Conservation (phyloP, 306 rosid species). For the Inga laurina region DNA sequence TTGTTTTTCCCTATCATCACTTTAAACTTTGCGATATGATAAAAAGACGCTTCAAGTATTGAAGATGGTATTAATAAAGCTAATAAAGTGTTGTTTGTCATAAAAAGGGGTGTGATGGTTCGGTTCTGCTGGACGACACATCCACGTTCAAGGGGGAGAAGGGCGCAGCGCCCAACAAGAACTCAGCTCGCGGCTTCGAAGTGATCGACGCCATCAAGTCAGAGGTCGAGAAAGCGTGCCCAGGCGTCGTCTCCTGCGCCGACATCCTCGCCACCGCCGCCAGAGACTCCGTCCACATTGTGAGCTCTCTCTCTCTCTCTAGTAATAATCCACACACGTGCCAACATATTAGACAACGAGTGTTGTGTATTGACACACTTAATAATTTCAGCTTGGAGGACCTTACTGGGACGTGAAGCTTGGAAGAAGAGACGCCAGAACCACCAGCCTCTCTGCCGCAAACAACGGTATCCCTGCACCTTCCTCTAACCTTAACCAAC, state of each 20-base stretch:
- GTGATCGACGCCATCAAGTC: constrained; percentile 78
- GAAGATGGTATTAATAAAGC: neutral
- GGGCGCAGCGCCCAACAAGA: constrained; percentile 61
- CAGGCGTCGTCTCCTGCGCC: constrained; percentile 80
- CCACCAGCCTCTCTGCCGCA: constrained; percentile 70
- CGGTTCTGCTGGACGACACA: constrained; percentile 78
- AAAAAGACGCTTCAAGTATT: neutral
- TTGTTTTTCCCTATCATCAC: neutral
- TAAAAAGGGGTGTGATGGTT: constrained; percentile 88
- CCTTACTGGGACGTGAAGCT: constrained; percentile 78
- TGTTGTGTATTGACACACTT: neutral
- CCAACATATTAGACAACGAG: neutral
- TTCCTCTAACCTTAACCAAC: constrained; percentile 58
- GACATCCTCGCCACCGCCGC: constrained; percentile 73
- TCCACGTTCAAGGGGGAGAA: constrained; percentile 77
- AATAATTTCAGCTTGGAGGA: constrained; percentile 68
- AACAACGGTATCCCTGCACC: constrained; percentile 76
- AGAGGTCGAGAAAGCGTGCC: constrained; percentile 69
- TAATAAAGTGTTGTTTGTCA: neutral
- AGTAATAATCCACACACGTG: neutral
- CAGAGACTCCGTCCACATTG: constrained; percentile 70
- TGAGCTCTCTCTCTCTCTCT: constrained; percentile 25
- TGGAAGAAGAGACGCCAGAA: constrained; percentile 84
- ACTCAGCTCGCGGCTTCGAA: constrained; percentile 78
- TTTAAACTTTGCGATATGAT: too few species aligned